Conservation (phyloP, 371 early-diverging fungal genomes). For the Apophysomyces sp. region DNA sequence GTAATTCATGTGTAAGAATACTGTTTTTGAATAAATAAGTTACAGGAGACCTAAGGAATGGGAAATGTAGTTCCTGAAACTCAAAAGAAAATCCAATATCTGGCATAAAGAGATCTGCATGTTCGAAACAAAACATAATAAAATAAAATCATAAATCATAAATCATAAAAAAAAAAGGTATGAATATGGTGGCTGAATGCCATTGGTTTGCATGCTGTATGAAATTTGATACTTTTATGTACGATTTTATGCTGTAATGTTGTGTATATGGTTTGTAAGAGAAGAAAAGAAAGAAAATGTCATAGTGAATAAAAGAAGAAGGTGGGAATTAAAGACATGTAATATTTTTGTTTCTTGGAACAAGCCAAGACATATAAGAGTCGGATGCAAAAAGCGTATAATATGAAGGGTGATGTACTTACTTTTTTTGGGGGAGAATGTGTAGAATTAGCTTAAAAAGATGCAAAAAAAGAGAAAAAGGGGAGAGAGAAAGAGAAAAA, state of each 20-base stretch:
- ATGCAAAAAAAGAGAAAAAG: background rate
- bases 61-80: background rate
- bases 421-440: background rate
- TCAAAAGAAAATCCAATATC: no score
- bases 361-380: background rate
- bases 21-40: background rate
- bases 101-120: no score
- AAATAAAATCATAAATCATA: background rate
- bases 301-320: constrained; percentile 1
- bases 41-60: background rate
- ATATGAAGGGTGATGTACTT: background rate
- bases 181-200: background rate
- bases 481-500: background rate
- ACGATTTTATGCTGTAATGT: background rate
- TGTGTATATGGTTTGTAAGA: background rate
- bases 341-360: background rate
- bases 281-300: background rate
- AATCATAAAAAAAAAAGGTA: no score
- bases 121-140: background rate
- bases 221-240: background rate
- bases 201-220: background rate
- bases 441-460: background rate
- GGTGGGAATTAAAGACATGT: background rate
- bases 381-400: background rate
- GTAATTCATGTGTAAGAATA: background rate